These are phyloP conservation scores for Nadsonia starkeyi-henricii DNA, from an alignment of 1,139 yeast genomes.

Conservation along the genomic window DNA sequence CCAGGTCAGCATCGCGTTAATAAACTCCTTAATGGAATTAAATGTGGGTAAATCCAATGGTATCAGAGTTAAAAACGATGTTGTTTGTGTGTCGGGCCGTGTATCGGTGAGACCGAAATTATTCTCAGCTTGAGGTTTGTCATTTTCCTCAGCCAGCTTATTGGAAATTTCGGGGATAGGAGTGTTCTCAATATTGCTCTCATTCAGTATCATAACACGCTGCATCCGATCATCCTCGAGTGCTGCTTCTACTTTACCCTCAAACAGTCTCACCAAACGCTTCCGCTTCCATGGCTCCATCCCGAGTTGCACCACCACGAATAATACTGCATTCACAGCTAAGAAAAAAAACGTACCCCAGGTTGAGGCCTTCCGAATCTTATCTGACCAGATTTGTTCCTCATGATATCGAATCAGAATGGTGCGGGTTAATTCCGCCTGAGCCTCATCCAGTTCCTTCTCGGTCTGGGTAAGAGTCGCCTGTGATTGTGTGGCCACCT, in stretches of 20 bases:
- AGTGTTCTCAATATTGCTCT: no score
- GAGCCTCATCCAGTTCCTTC: conserved; percentile 51
- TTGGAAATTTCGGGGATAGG: no score
- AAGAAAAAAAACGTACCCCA: conserved; percentile 92
- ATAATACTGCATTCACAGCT: conserved; percentile 72
- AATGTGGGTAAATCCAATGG: no score
- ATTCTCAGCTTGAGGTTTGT: no score
- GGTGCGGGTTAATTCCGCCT: conserved; percentile 54
- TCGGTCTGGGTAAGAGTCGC: conserved; percentile 43
- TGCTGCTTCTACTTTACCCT: conserved; percentile 45
- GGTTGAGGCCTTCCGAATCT: conserved; percentile 82
- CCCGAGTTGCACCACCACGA: conserved; percentile 67
- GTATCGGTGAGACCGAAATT: no score
- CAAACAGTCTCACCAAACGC: conserved; percentile 69
- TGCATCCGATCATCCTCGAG: not conserved
- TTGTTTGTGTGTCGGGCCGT: no score
- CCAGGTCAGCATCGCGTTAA: no score
- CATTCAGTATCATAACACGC: no score
- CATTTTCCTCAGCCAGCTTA: no score
- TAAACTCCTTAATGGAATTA: no score
- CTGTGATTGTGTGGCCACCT: conserved; percentile 42
- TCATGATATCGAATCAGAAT: conserved; percentile 86
- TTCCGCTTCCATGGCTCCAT: conserved; percentile 92
- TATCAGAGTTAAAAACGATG: no score
- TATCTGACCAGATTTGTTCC: conserved; percentile 97